Base-by-base conservation (phyloP, 192 early-diverging fungal genomes). In the Entophlyctis helioformis region DNA sequence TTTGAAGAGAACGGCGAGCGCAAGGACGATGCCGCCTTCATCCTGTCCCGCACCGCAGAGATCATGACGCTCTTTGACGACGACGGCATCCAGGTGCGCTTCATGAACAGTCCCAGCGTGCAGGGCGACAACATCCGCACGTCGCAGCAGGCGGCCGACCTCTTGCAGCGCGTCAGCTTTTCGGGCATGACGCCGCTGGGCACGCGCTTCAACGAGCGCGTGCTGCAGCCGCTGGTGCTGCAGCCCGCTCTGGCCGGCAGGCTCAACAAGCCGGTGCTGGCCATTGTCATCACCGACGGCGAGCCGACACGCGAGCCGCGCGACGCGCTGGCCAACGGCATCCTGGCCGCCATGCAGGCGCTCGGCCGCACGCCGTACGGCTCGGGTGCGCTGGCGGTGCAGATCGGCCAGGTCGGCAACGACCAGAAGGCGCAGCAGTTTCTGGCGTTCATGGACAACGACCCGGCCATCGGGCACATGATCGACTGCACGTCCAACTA, bases 251-350 rank as follows among this genome's bases (percentile, higher is more conserved):
- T 31, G n/a, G 8, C 21, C 16, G 23, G 34, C 45, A 7, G 20
- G 22, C 28, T 60, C 5, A 36, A n/a, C n/a, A 60, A 60, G 27
- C 58, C 58, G 32, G 42, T 60, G 7, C 40, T 54, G 10, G 52
- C 43, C 13, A 54, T 60, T 24, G 37, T 48, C 40, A 38, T 60
- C 42, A 60, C 58, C 1, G 58, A 60, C 47, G 58, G 58, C 35
- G 51, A 60, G 23, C 58, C 58, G 0, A 47, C 50, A 18, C 52
- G 58, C 25, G 58, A 60, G 42, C 1, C 44, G 2, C 36, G 58
- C 15, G 36, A 20, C 19, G 20, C 43, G 36, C 15, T 60, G 34
- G 23, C 44, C 15, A 36, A n/a, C 21, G 58, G 54, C 13, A 60
- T 60, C 31, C 3, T 27, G n/a, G 31, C 15, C 20, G 32, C 46